phyloP scores from a whole-genome alignment of 2,329 filamentous ascomycete genomes.

The Cladosporium halotolerans region DNA sequence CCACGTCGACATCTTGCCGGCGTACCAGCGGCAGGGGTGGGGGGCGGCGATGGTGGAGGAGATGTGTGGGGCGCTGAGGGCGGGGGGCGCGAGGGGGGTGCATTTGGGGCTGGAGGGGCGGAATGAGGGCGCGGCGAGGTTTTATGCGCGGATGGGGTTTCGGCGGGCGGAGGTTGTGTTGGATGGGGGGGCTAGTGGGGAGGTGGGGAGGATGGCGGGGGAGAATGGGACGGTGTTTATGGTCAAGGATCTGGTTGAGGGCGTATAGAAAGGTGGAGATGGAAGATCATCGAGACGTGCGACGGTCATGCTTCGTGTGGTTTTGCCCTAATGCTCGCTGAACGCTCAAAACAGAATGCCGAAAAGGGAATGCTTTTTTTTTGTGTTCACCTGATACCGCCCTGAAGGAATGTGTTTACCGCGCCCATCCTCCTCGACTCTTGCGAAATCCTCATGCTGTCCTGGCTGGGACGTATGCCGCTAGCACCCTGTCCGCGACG shows the following conservation, averaged over 20 bases:
- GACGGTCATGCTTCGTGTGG: background rate
- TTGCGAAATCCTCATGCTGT: background rate
- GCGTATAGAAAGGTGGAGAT: background rate
- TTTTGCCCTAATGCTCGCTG: background rate
- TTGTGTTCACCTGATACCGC: background rate
- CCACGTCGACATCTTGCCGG: constrained; percentile 33
- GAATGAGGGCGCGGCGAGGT: constrained; percentile 25
- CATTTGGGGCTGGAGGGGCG: constrained; percentile 32
- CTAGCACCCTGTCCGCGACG: background rate
- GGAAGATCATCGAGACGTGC: background rate
- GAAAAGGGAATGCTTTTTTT: background rate
- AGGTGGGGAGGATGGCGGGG: background rate
- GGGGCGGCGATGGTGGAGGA: constrained; percentile 27
- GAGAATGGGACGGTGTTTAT: background rate
- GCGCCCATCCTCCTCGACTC: constrained; percentile 1
- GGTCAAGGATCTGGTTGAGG: background rate
- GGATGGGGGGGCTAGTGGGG: constrained; percentile 8
- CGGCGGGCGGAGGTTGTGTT: background rate
- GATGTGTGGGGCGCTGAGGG: constrained; percentile 22
- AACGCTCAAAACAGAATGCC: background rate
- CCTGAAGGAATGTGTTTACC: background rate
- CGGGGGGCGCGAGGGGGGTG: constrained; percentile 25
- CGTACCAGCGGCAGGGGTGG: constrained; percentile 29
- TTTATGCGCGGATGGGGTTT: constrained; percentile 12
- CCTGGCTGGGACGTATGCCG: constrained; percentile 5